Evolutionary conservation across 148 eudicot species (phyloP).

Genomic region (Silene latifolia): DNA sequence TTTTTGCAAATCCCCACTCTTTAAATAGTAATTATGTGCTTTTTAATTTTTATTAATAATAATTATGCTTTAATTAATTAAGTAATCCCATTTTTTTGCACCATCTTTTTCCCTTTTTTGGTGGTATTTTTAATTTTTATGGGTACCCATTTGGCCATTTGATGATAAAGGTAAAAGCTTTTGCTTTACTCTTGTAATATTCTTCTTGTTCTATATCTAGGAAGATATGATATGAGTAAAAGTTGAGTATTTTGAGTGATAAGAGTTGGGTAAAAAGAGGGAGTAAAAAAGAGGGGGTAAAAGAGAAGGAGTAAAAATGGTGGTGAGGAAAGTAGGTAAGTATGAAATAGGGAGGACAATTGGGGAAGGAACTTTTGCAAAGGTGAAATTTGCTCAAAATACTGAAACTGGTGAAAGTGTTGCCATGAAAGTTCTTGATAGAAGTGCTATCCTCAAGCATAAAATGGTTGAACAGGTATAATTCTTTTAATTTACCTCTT

Average conservation of each 20-base stretch:
- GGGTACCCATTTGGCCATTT: not conserved
- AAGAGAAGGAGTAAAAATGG: conserved; percentile 40
- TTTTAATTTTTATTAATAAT: too few relatives aligned
- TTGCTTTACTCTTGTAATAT: not conserved
- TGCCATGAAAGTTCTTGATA: conserved; percentile 93
- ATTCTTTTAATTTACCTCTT: not conserved
- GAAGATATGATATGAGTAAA: not conserved
- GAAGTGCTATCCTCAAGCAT: conserved; percentile 78
- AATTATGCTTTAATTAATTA: not conserved
- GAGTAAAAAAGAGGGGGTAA: not conserved
- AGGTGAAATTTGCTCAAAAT: conserved; percentile 95
- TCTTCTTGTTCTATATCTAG: not conserved
- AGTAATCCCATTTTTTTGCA: conserved; percentile 6
- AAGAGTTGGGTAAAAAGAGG: conserved; percentile 7
- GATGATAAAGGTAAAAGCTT: conserved; percentile 1
- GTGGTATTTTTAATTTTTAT: not conserved
- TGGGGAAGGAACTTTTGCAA: conserved; percentile 95
- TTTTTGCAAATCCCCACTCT: not conserved
- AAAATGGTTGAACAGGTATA: conserved; percentile 95
- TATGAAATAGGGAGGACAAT: conserved; percentile 94
- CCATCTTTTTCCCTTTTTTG: not conserved
- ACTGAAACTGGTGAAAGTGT: conserved; percentile 99
- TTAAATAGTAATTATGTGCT: not conserved
- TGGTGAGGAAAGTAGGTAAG: conserved; percentile 90
- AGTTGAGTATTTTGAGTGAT: conserved; percentile 19